Evolutionary conservation across 176 grass and related monocot species (phyloP).

Genomic region (Oryza longistaminata): DNA sequence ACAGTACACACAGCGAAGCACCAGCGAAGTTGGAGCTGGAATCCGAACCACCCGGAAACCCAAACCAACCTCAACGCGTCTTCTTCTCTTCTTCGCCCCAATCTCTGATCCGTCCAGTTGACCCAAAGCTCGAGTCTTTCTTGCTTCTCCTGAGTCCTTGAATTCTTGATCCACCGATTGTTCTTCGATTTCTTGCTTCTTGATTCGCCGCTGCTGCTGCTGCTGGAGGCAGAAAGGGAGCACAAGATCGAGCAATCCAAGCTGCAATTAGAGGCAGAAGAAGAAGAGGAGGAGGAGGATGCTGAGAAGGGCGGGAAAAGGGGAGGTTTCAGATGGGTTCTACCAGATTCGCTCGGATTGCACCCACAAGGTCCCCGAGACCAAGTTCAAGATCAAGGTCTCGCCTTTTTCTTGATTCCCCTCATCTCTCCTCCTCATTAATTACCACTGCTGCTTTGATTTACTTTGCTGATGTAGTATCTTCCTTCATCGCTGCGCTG

Average conservation of each 20-base stretch:
- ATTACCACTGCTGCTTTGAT: background rate
- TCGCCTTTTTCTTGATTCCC: slow-evolving; percentile 24
- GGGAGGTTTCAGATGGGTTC: slow-evolving; percentile 43
- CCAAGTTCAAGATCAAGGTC: slow-evolving; percentile 89
- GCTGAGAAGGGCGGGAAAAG: slow-evolving; percentile 51
- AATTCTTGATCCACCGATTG: background rate
- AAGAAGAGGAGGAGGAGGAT: background rate
- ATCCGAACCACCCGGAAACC: background rate
- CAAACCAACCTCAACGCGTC: background rate
- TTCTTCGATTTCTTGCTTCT: background rate
- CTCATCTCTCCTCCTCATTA: background rate
- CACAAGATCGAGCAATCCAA: background rate
- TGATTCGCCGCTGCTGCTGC: background rate
- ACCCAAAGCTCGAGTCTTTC: background rate
- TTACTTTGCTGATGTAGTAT: background rate
- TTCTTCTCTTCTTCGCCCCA: background rate
- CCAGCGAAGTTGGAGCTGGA: background rate
- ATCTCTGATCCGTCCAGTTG: background rate
- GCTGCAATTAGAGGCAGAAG: background rate
- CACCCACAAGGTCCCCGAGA: slow-evolving; percentile 59
- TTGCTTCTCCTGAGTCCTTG: background rate
- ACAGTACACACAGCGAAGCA: background rate
- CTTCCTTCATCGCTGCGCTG: background rate
- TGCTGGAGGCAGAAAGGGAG: background rate
- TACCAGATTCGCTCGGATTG: slow-evolving; percentile 77